These are phyloP conservation scores for Tephrocybe rancida DNA, from an alignment of 768 basidiomycete genomes.

Conservation along the genomic window DNA sequence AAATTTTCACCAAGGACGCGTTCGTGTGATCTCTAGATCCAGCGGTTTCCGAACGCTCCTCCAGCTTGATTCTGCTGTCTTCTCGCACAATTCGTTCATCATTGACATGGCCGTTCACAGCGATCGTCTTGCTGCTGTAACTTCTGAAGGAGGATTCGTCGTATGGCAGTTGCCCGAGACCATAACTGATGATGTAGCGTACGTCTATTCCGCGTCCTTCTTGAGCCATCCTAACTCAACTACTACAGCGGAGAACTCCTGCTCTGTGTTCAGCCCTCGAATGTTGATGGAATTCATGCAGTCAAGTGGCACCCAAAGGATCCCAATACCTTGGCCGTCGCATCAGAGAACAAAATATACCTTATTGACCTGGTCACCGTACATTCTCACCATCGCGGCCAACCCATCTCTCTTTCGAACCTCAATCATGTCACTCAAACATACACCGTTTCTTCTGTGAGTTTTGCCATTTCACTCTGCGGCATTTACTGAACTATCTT, in stretches of 20 bases:
- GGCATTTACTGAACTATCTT: neutral
- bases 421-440: conserved; percentile 69
- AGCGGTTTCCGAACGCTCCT: conserved; percentile 86
- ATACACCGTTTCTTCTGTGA: conserved; percentile 71
- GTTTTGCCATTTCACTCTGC: conserved; percentile 25
- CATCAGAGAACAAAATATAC: conserved; percentile 75
- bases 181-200: conserved; percentile 88
- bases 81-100: conserved; percentile 49
- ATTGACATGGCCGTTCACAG: conserved; percentile 86
- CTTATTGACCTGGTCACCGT: conserved; percentile 72
- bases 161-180: conserved; percentile 85
- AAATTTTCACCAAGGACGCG: conserved; percentile 53
- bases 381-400: conserved; percentile 55
- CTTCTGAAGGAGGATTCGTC: conserved; percentile 87
- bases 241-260: conserved; percentile 60
- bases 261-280: conserved; percentile 69
- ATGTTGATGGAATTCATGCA: conserved; percentile 63
- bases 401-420: conserved; percentile 69
- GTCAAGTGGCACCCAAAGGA: conserved; percentile 92
- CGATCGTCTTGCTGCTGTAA: conserved; percentile 83
- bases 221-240: conserved; percentile 7
- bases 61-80: conserved; percentile 60
- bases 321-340: conserved; percentile 78
- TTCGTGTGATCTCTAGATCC: conserved; percentile 86
- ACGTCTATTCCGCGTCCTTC: conserved; percentile 32